Evolutionary conservation across 805 yeast genomes (phyloP), one percentile per base, ranked within the genome.

Genomic region (Debaryomyces castellii): DNA sequence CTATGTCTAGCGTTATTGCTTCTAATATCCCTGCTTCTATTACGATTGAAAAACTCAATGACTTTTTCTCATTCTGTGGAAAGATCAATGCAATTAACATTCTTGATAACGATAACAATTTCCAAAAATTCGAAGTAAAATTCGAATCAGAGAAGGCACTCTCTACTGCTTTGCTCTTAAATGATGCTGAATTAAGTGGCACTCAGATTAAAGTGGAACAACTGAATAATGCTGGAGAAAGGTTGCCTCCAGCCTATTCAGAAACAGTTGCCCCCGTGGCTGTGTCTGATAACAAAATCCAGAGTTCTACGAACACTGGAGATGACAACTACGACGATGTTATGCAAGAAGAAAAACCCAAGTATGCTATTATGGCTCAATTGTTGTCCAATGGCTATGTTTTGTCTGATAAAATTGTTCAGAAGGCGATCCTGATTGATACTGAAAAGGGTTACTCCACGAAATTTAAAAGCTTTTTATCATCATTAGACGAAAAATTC

Each of bases 51-150:
- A 80, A 83, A 55, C 61, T 86, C 27, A 65, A 71, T 37, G 85
- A 85, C 49, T 87, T 87, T 66, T 87, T 87, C 64, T 72, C 85
- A 20, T 87, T 87, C 64, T 85, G 94, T 59, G 95, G 95, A 14
- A 58, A 63, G 44, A 66, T 78, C 45, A 62, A 67, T 45, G 49
- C 64, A 4, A 62, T 74, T 53, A 59, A 60, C 33, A 59, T 62
- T 21, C 55, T 67, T 25, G 66, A 58, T 47, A 60, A 59, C 17
- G 52, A 54, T n/a, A 60, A 50, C 10, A 58, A 65, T n/a, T 57
- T 65, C 37, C 67, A 69, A 47, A 51, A 71, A 9, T 80, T 74
- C 46, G 69, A 69, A 46, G 80, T 87, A 28, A 69, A 58, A 38
- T 87, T 87, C 62, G 78, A 71, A 43, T 73, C 73, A 50, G 64